These are phyloP conservation scores for Testicularia cyperi DNA, from an alignment of 1,284 basidiomycete genomes.

Conservation along the genomic window DNA sequence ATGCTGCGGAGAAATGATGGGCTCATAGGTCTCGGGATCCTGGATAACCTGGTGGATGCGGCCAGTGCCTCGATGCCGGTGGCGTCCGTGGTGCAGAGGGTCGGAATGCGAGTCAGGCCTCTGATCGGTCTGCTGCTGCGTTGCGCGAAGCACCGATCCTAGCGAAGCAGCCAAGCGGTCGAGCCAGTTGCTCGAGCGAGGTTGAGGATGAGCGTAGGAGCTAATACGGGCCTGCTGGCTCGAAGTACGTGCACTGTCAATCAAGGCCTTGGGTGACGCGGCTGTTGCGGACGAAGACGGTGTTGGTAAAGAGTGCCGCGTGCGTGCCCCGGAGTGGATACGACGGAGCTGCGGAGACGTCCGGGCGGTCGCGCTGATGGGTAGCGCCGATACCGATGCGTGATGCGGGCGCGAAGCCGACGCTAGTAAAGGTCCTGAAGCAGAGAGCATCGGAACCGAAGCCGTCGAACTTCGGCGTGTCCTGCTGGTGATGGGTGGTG, in stretches of 20 bases:
- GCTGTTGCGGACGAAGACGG: too few species aligned
- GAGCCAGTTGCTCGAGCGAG: slow-evolving; percentile 18
- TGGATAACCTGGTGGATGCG: slow-evolving; percentile 45
- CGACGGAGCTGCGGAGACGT: too few species aligned
- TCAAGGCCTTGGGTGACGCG: too few species aligned
- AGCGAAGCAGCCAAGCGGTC: slow-evolving; percentile 19
- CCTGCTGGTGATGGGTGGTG: neutral
- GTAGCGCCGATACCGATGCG: too few species aligned
- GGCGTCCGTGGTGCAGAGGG: neutral
- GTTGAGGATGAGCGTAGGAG: slow-evolving; percentile 20
- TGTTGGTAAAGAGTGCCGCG: too few species aligned
- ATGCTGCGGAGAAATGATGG: slow-evolving; percentile 75
- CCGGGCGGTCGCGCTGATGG: too few species aligned
- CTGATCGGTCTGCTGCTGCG: slow-evolving; percentile 12
- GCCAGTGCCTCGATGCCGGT: slow-evolving; percentile 10
- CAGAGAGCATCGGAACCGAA: too few species aligned
- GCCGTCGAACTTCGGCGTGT: too few species aligned
- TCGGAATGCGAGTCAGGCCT: neutral
- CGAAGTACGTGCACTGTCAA: too few species aligned
- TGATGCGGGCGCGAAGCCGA: too few species aligned
- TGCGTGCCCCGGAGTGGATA: too few species aligned
- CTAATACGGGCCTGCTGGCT: slow-evolving; percentile 5
- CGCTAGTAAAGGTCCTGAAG: too few species aligned
- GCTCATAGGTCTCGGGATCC: slow-evolving; percentile 57
- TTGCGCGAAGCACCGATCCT: slow-evolving; percentile 16